phyloP scores from a whole-genome alignment of 495 filamentous ascomycete genomes.

The Penicillium steckii region DNA sequence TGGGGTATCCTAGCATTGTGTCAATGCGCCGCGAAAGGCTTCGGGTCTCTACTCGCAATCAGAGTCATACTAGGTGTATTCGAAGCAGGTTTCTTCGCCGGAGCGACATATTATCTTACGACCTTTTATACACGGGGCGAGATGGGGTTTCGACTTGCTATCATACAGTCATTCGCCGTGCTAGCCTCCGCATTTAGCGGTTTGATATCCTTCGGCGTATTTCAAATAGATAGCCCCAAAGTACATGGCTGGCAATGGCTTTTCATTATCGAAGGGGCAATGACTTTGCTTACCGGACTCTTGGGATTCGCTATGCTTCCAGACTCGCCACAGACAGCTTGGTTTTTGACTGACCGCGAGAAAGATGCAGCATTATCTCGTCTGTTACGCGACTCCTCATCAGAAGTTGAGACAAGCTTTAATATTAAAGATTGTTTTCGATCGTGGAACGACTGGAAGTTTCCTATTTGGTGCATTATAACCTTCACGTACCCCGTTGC shows the following conservation, averaged over 20 bases:
- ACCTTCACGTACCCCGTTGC: conserved; percentile 35
- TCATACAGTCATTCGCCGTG: conserved; percentile 69
- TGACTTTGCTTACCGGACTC: conserved; percentile 57
- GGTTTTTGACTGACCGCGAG: conserved; percentile 60
- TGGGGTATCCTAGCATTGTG: conserved; percentile 41
- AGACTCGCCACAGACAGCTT: conserved; percentile 52
- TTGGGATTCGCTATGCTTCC: conserved; percentile 66
- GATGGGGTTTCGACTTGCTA: conserved; percentile 65
- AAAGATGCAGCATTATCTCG: conserved; percentile 30
- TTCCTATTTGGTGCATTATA: conserved; percentile 34
- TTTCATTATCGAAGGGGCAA: conserved; percentile 68
- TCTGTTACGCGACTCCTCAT: conserved; percentile 29
- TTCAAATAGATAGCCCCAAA: conserved; percentile 56
- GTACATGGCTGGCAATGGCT: conserved; percentile 67
- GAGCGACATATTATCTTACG: conserved; percentile 58
- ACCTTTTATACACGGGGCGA: conserved; percentile 57
- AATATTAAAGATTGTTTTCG: conserved; percentile 27
- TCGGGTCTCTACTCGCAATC: conserved; percentile 50
- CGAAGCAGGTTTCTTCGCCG: conserved; percentile 66
- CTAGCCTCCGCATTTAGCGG: conserved; percentile 66
- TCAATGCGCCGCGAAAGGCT: conserved; percentile 49
- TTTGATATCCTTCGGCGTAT: conserved; percentile 66
- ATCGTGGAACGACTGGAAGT: conserved; percentile 35
- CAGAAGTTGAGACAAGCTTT: conserved; percentile 25
- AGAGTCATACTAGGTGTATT: conserved; percentile 48